Evolutionary conservation across 345 rosid species (phyloP), one percentile per base, ranked within the genome.

Genomic region (Excoecaria agallocha): DNA sequence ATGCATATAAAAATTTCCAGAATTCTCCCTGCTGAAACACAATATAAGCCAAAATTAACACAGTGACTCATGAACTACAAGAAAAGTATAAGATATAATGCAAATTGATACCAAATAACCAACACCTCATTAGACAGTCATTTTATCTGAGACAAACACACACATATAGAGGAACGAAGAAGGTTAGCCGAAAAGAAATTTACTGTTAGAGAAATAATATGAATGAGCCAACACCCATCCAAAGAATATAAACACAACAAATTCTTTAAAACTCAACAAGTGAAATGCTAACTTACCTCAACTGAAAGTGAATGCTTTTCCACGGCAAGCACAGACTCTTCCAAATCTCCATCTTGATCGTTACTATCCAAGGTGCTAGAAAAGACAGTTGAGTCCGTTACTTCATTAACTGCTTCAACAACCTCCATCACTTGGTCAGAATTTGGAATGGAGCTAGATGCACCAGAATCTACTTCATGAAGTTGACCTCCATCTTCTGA

Each of bases 271-370:
- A 24, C 43, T 25, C 11, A 63, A 45, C 17, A 67, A 69, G 63
- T 66, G 68, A 76, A 69, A 54, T 12, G 69, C 45, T 70, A 89
- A 95, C 93, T 87, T 72, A 89, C 98, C 93, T 87, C 87, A 55
- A 93, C 68, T 16, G 89, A 79, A 77, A 87, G 80, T 48, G 92
- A 85, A 82, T 84, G 87, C 73, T 84, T 92, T 71, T 67, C 88
- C 55, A 74, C 74, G 25, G 83, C 69, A 77, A 49, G 43, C 54
- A 45, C 67, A 0, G 79, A 25, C 35, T 70, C 74, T 73, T 74
- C 74, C 15, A 69, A 65, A 60, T 66, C 59, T 75, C 25, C 60
- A 25, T 66, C 81, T 17, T 76, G 41, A 37, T 54, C 70, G 57
- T 24, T 52, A 54, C 61, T 80, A 71, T 68, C 73, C 57, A 63